Conservation (phyloP, 1,284 basidiomycete genomes). For the Ceraceosorus guamensis region DNA sequence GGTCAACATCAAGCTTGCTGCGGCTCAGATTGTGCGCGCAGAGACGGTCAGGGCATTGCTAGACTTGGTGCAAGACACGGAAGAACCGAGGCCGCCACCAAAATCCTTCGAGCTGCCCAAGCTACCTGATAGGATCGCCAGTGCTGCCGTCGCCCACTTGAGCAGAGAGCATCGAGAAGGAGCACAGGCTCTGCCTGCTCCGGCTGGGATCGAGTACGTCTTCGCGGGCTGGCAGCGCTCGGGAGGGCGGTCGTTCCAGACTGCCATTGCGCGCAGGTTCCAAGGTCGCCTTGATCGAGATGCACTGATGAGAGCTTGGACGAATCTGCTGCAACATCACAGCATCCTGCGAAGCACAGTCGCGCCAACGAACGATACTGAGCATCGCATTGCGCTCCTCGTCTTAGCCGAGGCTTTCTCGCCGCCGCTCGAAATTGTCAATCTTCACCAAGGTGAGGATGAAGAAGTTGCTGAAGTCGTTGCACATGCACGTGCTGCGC, state of each 20-base stretch:
- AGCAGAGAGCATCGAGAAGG: neutral
- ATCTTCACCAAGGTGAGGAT: neutral
- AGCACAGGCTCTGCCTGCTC: neutral
- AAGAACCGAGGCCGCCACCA: neutral
- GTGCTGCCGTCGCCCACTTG: neutral
- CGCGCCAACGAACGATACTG: neutral
- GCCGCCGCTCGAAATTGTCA: neutral
- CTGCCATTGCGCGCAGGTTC: neutral
- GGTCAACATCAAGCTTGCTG: neutral
- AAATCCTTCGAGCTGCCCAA: neutral
- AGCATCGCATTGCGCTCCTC: neutral
- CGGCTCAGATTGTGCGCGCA: neutral
- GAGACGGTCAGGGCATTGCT: neutral
- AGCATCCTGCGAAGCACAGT: neutral
- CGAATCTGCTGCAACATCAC: neutral
- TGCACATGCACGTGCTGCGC: no score
- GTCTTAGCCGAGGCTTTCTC: neutral
- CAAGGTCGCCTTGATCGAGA: neutral
- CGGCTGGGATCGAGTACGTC: neutral
- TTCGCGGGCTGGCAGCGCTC: neutral
- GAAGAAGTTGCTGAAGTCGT: neutral
- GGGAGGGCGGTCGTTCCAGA: neutral
- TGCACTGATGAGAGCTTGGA: neutral
- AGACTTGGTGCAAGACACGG: neutral
- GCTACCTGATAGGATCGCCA: neutral